Evolutionary conservation across 1,284 basidiomycete species (phyloP), one percentile per base, ranked within the genome.

Genomic region (Neolentinus lepideus): DNA sequence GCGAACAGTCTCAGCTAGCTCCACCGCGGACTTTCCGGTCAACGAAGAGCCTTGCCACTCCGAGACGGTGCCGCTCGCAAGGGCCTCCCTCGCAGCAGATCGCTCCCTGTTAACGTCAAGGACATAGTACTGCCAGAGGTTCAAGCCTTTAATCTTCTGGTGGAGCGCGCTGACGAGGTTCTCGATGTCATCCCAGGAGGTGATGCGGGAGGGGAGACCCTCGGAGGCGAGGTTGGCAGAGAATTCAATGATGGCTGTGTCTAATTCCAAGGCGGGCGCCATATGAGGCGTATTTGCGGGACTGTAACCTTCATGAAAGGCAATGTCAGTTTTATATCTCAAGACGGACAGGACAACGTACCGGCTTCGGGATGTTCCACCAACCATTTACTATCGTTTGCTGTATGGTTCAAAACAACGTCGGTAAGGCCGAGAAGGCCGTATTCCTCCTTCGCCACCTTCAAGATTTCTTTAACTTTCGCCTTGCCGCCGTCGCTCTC

Each of bases 321-420:
- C 38, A 45, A 27, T 52, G 35, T 61, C 29, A 60, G 50, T 60
- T 56, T 21, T 45, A 57, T 24, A 21, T 46, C 46, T 36, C 26
- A 12, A 14, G 25, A 35, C 22, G 27, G 21, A 43, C 36, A 3
- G 9, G 2, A 14, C 59, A 12, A 69, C 81, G 60, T 62, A 88
- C 93, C 94, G 60, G 94, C 91, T 79, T 98, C 94, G 2, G 95
- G 94, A 69, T 98, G 94, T 3, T 94, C 83, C 38, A 83, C 68
- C n/a, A 98, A 76, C 94, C 94, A 98, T 9, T 84, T 77, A 60
- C 88, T 93, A 67, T 97, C 92, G 66, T 92, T 90, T 4, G 94
- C 92, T 2, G 94, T 97, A 66, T 98, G 94, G 68, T 98, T 98
- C 58, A 96, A 80, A 16, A 98, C 95, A 47, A 98, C 90, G 67